A percentile compares a stretch with the other conserved stretches of the same genome.
phyloP scores from a whole-genome alignment of 306 rosid genomes.

The Fragaria vesca region DNA sequence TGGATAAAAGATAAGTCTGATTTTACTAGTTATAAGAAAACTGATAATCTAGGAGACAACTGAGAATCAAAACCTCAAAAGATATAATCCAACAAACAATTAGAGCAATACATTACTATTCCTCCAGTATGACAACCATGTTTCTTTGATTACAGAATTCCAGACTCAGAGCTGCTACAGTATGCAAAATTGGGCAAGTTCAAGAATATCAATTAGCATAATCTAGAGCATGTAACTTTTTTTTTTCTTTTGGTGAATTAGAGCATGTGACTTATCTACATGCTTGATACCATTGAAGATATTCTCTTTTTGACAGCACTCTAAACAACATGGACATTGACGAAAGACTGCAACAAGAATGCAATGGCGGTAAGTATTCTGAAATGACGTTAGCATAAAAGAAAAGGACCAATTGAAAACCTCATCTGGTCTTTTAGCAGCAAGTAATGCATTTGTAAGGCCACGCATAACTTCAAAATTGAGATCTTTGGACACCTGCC shows the following conservation, averaged over 20 bases:
- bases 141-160: background rate
- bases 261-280: background rate
- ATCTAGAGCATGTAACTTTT: background rate
- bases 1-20: constrained; percentile 4
- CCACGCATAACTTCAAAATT: constrained; percentile 81
- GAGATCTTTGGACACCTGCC: constrained; percentile 70
- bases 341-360: background rate
- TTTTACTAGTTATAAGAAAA: constrained; percentile 9
- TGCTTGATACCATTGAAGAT: background rate
- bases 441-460: constrained; percentile 76
- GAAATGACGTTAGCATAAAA: constrained; percentile 3
- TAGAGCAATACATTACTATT: background rate
- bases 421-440: constrained; percentile 90
- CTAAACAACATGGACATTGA: background rate
- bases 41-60: background rate
- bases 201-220: background rate
- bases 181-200: background rate
- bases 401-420: constrained; percentile 39
- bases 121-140: background rate
- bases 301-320: background rate
- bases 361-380: background rate
- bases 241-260: background rate
- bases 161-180: background rate
- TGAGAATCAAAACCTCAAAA: background rate
- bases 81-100: background rate